Conservation (phyloP, 2,329 filamentous ascomycete species). For the Dissoconium aciculare region DNA sequence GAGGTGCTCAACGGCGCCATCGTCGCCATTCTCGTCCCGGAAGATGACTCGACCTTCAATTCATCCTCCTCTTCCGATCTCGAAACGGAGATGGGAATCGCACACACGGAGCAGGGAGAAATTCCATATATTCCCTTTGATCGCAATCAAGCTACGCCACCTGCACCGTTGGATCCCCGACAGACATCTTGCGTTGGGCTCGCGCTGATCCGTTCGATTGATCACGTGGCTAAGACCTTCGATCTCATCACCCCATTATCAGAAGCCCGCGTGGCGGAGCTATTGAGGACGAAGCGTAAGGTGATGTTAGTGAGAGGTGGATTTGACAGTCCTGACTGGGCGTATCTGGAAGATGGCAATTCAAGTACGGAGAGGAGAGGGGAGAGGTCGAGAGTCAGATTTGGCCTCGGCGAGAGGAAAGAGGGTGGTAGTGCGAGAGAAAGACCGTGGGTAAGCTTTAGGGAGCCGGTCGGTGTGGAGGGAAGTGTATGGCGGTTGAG, state of each 20-base stretch:
- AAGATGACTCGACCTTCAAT: constrained; percentile 19
- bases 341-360: constrained; percentile 50
- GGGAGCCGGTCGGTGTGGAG: constrained; percentile 19
- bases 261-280: constrained; percentile 14
- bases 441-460: constrained; percentile 18
- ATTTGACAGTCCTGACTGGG: constrained; percentile 55
- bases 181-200: constrained; percentile 47
- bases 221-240: constrained; percentile 38
- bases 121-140: constrained; percentile 49
- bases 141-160: constrained; percentile 30
- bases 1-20: constrained; percentile 58
- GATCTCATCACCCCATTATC: constrained; percentile 51
- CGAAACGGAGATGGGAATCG: constrained; percentile 18
- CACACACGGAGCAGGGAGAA: constrained; percentile 34
- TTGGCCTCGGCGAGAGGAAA: too few species aligned
- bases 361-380: constrained; percentile 2
- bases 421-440: constrained; percentile 5
- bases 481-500: constrained; percentile 21
- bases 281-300: constrained; percentile 17
- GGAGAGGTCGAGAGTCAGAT: constrained; percentile 2
- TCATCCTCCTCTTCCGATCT: too few species aligned
- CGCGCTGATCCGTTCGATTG: constrained; percentile 56
- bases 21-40: constrained; percentile 49
- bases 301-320: constrained; percentile 53
- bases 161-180: constrained; percentile 45